Evolutionary conservation across 306 rosid genomes (phyloP).

Genomic region (Cucumis melo): DNA sequence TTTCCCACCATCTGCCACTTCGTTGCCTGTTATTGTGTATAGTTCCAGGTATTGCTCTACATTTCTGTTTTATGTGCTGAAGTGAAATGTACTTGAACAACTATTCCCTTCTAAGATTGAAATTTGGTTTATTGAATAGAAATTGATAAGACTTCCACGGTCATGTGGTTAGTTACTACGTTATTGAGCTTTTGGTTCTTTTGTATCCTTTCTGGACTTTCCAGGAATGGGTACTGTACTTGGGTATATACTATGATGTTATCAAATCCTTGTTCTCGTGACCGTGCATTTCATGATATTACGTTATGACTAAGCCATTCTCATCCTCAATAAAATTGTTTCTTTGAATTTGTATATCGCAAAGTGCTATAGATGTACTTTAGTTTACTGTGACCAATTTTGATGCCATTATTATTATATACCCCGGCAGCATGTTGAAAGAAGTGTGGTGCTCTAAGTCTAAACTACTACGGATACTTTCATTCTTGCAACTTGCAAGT

Average conservation of each 20-base stretch:
- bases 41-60: slow-evolving; percentile 64
- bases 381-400: neutral
- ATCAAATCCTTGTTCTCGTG: neutral
- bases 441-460: neutral
- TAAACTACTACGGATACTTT: neutral
- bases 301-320: neutral
- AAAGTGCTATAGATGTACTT: neutral
- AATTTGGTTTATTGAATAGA: neutral
- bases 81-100: neutral
- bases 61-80: neutral
- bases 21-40: slow-evolving; percentile 64
- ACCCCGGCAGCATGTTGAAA: neutral
- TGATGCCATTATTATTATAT: neutral
- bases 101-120: neutral
- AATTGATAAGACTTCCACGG: neutral
- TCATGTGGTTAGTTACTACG: neutral
- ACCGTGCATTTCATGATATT: neutral
- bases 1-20: slow-evolving; percentile 53
- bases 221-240: neutral
- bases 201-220: neutral
- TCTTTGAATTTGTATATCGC: neutral
- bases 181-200: neutral
- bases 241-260: neutral
- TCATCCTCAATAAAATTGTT: neutral
- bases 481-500: neutral